Base-by-base conservation (phyloP, 129 eudicot genomes). In the Rutidosis leptorrhynchoides region DNA sequence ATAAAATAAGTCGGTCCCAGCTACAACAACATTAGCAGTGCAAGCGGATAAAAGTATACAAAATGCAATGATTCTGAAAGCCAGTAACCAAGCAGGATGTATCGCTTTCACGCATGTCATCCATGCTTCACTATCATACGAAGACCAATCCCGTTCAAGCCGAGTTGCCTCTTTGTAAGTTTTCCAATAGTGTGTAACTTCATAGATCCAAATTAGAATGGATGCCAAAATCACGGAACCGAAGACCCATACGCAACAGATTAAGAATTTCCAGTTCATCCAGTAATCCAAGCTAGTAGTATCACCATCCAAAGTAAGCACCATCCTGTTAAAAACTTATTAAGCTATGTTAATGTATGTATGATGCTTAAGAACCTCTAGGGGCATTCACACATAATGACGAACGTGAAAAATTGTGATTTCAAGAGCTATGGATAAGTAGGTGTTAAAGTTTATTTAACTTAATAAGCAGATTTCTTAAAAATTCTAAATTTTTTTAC, bases 201-300 rank as follows among this genome's bases (percentile, higher is more conserved):
- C 96, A 60, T 89, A 77, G 58, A 70, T 86, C 86, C 90, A 82
- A 28, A 94, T 84, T 4, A 86, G 30, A 58, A 35, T 42, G 10
- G 60, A 40, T 66, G 92, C 84, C 33, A 94, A 32, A 58, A 75
- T 3, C 77, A 79, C 81, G 53, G 90, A 51, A 15, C 74, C 54
- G 62, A 94, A 70, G 30, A 94, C 85, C 71, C 80, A 82, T 70
- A 77, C 12, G 40, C 85, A 78, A 75, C 96, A 94, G 20, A 94
- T 70, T 23, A 81, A 76, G 71, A 89, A 78, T 59, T 88, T 82
- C 95, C 95, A 84, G 55, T 89, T 94, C 85, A 89, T 82, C 99
- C 99, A 94, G 49, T 94, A 94, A 75, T 83, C 83, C 21, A 77
- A 71, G 73, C 83, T 68, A 52, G 90, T 85, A 59, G 86, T 64